Evolutionary conservation across 345 rosid genomes (phyloP), one percentile per base, ranked within the genome.

Genomic region (Populus pruinosa): DNA sequence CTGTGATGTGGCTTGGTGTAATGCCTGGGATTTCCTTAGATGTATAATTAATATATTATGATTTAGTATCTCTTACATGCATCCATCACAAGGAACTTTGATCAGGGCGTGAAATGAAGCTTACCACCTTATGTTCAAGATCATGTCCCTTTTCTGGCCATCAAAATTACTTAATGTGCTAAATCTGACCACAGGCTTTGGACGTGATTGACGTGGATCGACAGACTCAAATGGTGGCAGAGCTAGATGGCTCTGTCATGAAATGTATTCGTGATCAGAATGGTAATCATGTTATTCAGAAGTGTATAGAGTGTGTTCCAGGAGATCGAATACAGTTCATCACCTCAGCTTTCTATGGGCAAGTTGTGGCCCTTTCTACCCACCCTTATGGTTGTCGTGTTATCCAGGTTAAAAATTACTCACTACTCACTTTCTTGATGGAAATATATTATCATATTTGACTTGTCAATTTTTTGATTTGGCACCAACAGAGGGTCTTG

Each of bases 311-410:
- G 86, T 87, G 95, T 83, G 88, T 92, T 73, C 97, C 97, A 78
- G 95, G 88, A 85, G 89, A 90, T 62, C 88, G 70, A 77, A 92
- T 92, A 81, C 90, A 91, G 53, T 96, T 93, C 85, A 91, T 96
- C 41, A 87, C 92, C 71, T 90, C 99, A 7, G 81, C 96, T n/a
- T 96, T 96, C 73, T 89, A 87, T 31, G 98, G 93, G 81, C 94
- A 93, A 89, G 97, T 92, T 72, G 86, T 90, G 77, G 78, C 87
- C 49, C 98, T 96, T 86, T 96, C 99, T 62, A 86, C 90, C 69
- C 99, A 96, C 78, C 98, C 99, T 75, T 96, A 96, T 70, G 99
- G 99, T n/a, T 93, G 99, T 83, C 97, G 97, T 62, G 97, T 96
- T 49, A 93, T 96, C 77, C 98, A 96, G 97, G 99, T 92, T 62